Conservation (phyloP, 129 eudicot genomes). For the Flaveria trinervia region DNA sequence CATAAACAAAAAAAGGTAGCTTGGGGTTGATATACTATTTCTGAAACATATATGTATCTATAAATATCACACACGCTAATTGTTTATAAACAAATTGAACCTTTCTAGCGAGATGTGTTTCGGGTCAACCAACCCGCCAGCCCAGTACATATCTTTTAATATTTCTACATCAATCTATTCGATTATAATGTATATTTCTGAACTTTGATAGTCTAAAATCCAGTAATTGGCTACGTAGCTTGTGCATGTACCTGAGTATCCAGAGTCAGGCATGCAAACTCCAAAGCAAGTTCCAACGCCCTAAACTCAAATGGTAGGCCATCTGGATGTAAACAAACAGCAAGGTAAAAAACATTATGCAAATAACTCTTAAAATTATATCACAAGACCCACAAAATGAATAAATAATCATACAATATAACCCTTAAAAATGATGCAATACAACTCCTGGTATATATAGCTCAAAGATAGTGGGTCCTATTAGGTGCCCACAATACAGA, state of each 20-base stretch:
- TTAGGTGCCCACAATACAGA: no score
- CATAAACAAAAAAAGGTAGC: background rate
- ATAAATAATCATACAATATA: no score
- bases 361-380: slow-evolving; percentile 9
- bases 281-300: slow-evolving; percentile 95
- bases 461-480: no score
- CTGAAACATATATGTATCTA: background rate
- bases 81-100: background rate
- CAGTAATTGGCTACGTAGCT: background rate
- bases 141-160: background rate
- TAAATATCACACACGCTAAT: background rate
- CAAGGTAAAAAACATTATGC: slow-evolving; percentile 22
- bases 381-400: background rate
- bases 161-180: slow-evolving; percentile 1
- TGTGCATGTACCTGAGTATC: slow-evolving; percentile 84
- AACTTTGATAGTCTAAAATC: background rate
- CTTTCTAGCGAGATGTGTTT: background rate
- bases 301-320: slow-evolving; percentile 91
- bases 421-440: no score
- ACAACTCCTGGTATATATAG: no score
- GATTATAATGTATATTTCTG: background rate
- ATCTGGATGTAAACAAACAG: slow-evolving; percentile 56
- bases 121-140: background rate
- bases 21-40: slow-evolving; percentile 19
- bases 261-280: slow-evolving; percentile 83